These are phyloP conservation scores for Lipomyces lipofer DNA, from an alignment of 805 yeast species.

Conservation along the genomic window DNA sequence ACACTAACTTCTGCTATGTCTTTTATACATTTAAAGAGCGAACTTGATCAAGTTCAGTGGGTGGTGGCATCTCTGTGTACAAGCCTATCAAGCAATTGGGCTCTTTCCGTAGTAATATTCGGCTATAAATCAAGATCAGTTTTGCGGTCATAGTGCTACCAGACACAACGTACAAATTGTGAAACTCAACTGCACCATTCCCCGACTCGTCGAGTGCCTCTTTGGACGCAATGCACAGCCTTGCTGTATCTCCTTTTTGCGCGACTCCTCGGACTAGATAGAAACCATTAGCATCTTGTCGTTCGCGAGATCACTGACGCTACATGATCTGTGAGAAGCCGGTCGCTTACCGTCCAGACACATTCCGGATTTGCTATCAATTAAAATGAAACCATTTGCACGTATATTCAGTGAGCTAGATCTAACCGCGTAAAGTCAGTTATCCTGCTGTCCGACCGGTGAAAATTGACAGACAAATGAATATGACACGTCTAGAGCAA, in stretches of 20 bases:
- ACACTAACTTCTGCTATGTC: no score
- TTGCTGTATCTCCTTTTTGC: constrained; percentile 16
- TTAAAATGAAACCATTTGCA: constrained; percentile 21
- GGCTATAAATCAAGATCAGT: constrained; percentile 8
- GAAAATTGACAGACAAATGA: no score
- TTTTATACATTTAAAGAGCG: no score
- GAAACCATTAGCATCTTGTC: neutral
- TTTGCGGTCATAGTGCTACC: neutral
- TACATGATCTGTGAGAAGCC: neutral
- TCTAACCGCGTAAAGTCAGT: constrained; percentile 1
- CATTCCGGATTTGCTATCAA: constrained; percentile 22
- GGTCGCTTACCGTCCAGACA: constrained; percentile 22
- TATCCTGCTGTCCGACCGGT: no score
- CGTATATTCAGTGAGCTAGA: constrained; percentile 7
- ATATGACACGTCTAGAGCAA: no score
- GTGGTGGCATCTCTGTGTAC: constrained; percentile 9
- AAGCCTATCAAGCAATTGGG: constrained; percentile 25
- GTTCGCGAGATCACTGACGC: neutral
- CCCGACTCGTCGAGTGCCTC: constrained; percentile 6
- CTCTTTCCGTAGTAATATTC: constrained; percentile 22
- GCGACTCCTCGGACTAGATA: constrained; percentile 26
- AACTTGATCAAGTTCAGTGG: no score
- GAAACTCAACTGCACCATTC: constrained; percentile 15
- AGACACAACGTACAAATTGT: constrained; percentile 9
- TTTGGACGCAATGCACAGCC: neutral